Evolutionary conservation across 163 green algal species (phyloP).

Genomic region (Scenedesmus sp.): DNA sequence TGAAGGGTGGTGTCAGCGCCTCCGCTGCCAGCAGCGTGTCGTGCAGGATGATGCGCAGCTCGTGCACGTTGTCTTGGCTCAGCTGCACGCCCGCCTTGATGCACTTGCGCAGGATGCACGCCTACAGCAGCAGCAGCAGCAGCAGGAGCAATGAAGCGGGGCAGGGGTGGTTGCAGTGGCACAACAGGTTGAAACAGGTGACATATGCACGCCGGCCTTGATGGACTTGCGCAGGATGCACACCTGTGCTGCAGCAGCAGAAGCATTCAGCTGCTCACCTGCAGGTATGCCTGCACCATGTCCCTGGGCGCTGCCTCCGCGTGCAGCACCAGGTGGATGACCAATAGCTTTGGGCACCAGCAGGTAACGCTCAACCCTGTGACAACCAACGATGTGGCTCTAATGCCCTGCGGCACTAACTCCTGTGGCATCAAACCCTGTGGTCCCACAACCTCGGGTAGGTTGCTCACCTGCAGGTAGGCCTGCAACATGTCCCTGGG

Average conservation of each 20-base stretch:
- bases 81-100: conserved; percentile 43
- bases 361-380: conserved; percentile 7
- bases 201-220: neutral
- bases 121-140: conserved; percentile 42
- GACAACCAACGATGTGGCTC: no score
- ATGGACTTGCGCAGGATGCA: no score
- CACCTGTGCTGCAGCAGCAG: neutral
- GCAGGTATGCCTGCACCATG: conserved; percentile 64
- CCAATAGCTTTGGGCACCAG: conserved; percentile 26
- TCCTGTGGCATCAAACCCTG: no score
- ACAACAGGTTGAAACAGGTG: neutral
- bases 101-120: conserved; percentile 61
- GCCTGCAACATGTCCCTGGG: conserved; percentile 60
- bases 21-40: conserved; percentile 60
- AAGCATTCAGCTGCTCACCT: conserved; percentile 26
- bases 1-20: conserved; percentile 63
- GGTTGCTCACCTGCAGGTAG: conserved; percentile 12
- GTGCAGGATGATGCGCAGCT: conserved; percentile 68
- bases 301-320: conserved; percentile 49
- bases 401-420: no score
- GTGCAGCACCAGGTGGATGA: conserved; percentile 65
- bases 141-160: neutral
- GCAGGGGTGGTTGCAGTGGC: neutral
- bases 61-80: conserved; percentile 48
- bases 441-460: no score